These are phyloP conservation scores for Penicillium maclennaniae DNA, from an alignment of 495 filamentous ascomycete genomes.

Conservation along the genomic window DNA sequence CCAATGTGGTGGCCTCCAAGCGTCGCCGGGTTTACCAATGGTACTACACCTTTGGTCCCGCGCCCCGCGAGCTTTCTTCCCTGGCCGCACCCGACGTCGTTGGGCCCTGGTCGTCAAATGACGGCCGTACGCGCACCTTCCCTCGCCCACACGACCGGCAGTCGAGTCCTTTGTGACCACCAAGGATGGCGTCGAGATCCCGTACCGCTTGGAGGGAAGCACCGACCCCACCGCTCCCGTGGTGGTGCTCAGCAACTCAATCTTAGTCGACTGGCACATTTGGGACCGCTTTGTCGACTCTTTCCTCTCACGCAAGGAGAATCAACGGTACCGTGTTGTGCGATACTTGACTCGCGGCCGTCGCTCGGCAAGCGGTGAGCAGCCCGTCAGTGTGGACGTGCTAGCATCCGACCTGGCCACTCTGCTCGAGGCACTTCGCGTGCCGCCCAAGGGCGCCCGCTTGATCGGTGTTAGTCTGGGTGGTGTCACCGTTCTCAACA, in stretches of 20 bases:
- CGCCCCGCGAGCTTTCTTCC: conserved; percentile 59
- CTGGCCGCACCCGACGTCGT: conserved; percentile 33
- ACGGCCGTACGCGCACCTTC: conserved; percentile 49
- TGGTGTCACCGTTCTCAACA: conserved; percentile 68
- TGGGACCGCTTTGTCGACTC: conserved; percentile 67
- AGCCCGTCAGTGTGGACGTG: conserved; percentile 56
- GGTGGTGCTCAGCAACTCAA: conserved; percentile 70
- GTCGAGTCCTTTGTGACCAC: conserved; percentile 66
- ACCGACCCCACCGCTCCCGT: conserved; percentile 60
- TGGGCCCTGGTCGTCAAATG: conserved; percentile 49
- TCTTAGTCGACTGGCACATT: conserved; percentile 68
- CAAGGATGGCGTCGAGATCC: conserved; percentile 60
- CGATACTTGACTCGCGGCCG: conserved; percentile 69
- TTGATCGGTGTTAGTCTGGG: conserved; percentile 75
- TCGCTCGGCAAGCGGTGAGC: conserved; percentile 35
- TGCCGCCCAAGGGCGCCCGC: conserved; percentile 51
- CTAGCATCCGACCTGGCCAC: conserved; percentile 61
- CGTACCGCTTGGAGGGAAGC: conserved; percentile 72
- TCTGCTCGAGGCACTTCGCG: conserved; percentile 56
- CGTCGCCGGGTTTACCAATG: conserved; percentile 60
- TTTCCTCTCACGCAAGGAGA: conserved; percentile 53
- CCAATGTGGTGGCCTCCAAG: conserved; percentile 53
- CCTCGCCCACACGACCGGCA: conserved; percentile 48
- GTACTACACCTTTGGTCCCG: conserved; percentile 74
- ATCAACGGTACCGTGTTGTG: conserved; percentile 64